phyloP scores from a whole-genome alignment of 139 green algal genomes.

The Yamagishiella unicocca region DNA sequence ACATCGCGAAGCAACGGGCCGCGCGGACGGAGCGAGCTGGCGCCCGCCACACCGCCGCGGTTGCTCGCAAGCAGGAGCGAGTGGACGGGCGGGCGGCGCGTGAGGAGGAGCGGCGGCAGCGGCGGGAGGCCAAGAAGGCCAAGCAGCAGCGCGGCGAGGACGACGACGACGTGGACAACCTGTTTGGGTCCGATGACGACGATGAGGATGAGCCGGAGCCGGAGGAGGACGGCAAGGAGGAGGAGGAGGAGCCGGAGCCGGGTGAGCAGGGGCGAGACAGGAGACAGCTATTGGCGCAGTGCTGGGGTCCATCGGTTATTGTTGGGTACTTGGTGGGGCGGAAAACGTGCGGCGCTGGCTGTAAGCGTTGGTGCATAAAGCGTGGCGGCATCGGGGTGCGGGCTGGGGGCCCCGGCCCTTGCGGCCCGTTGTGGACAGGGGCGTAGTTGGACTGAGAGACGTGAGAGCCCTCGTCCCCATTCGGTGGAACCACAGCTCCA shows the following conservation, averaged over 20 bases:
- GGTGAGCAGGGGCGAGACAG: background rate
- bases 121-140: slow-evolving; percentile 11
- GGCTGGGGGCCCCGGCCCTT: too few species aligned
- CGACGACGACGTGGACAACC: slow-evolving; percentile 45
- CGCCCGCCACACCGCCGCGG: background rate
- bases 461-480: too few species aligned
- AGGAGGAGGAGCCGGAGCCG: background rate
- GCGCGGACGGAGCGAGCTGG: background rate
- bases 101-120: background rate
- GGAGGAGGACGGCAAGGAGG: background rate
- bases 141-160: background rate
- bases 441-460: too few species aligned
- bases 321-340: too few species aligned
- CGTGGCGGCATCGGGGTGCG: too few species aligned
- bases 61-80: background rate
- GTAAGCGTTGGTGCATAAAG: too few species aligned
- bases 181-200: slow-evolving; percentile 58
- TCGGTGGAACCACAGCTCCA: too few species aligned
- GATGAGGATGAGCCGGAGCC: slow-evolving; percentile 33
- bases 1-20: slow-evolving; percentile 6
- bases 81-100: background rate
- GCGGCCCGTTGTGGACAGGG: too few species aligned
- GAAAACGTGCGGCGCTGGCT: too few species aligned
- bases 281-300: too few species aligned
- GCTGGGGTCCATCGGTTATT: too few species aligned